Evolutionary conservation across 352 stramenopile genomes (phyloP).

Genomic region (Pythium inflatum): DNA sequence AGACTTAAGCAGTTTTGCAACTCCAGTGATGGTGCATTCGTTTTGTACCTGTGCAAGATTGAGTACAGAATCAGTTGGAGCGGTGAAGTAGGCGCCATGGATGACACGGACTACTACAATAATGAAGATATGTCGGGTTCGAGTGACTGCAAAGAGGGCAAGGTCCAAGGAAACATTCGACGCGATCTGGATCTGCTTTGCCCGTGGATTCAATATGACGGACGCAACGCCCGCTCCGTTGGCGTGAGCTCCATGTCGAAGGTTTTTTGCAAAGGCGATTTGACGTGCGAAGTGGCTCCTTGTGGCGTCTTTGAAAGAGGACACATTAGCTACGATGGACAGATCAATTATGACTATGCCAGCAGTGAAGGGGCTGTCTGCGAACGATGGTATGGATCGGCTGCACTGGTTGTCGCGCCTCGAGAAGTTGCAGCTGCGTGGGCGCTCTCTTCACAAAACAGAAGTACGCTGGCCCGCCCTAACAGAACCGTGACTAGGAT

Average conservation of each 20-base stretch:
- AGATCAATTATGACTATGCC: background rate
- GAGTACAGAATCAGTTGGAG: background rate
- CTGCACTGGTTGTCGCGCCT: background rate
- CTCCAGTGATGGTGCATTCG: constrained; percentile 11
- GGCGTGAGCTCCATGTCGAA: background rate
- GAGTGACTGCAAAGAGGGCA: background rate
- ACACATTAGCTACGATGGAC: background rate
- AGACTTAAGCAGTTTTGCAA: constrained; percentile 16
- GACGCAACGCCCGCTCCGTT: background rate
- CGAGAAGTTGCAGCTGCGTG: background rate
- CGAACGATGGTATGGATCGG: background rate
- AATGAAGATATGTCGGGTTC: background rate
- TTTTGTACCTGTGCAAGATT: background rate
- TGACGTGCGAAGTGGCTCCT: background rate
- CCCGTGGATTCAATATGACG: background rate
- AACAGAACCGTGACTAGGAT: too few relatives aligned
- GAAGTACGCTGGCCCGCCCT: too few relatives aligned
- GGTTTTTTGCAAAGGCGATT: background rate
- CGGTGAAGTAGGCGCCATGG: background rate
- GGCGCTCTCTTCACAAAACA: background rate
- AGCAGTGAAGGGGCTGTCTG: background rate
- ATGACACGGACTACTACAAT: background rate
- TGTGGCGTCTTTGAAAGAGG: background rate
- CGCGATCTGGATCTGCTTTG: too few relatives aligned
- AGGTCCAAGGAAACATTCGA: background rate